Evolutionary conservation across 1,139 yeast species (phyloP).

Genomic region (Petasospora fabianii): DNA sequence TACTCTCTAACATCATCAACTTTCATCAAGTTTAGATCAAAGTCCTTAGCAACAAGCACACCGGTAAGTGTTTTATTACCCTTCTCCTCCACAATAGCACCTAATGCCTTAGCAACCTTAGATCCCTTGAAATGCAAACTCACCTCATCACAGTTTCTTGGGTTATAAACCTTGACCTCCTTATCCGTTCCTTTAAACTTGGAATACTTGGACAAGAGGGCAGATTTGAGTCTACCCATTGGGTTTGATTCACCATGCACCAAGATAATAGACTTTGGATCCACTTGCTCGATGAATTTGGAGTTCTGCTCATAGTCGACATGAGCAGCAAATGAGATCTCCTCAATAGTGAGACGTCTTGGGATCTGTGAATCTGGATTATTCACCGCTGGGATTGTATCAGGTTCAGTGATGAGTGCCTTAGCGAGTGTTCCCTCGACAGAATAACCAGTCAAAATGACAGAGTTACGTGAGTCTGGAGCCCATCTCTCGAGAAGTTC

Average conservation of each 20-base stretch:
- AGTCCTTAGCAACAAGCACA: conserved; percentile 86
- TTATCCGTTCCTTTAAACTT: conserved; percentile 79
- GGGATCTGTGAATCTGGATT: conserved; percentile 86
- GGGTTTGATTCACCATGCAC: conserved; percentile 99
- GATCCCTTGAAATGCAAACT: conserved; percentile 75
- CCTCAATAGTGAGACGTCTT: conserved; percentile 85
- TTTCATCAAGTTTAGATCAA: conserved; percentile 77
- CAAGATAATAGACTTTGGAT: conserved; percentile 77
- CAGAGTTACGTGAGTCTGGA: conserved; percentile 88
- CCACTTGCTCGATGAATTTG: conserved; percentile 82
- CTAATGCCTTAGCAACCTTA: conserved; percentile 83
- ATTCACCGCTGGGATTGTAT: conserved; percentile 72
- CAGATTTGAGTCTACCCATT: conserved; percentile 95
- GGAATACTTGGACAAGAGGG: conserved; percentile 81
- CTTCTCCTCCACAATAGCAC: conserved; percentile 59
- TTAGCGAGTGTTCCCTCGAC: conserved; percentile 99
- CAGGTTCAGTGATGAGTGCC: conserved; percentile 80
- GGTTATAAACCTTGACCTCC: conserved; percentile 91
- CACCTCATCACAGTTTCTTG: conserved; percentile 84
- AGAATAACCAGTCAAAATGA: conserved; percentile 91
- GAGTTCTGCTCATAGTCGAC: conserved; percentile 94
- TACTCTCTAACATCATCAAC: conserved; percentile 86
- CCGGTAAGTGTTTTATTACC: conserved; percentile 61
- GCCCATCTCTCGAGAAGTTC: conserved; percentile 94
- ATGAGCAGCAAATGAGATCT: conserved; percentile 97